A percentile compares a stretch with the other conserved stretches of the same genome.
Evolutionary conservation across 2,329 filamentous ascomycete species (phyloP).

Genomic region (Aspergillus melleus): DNA sequence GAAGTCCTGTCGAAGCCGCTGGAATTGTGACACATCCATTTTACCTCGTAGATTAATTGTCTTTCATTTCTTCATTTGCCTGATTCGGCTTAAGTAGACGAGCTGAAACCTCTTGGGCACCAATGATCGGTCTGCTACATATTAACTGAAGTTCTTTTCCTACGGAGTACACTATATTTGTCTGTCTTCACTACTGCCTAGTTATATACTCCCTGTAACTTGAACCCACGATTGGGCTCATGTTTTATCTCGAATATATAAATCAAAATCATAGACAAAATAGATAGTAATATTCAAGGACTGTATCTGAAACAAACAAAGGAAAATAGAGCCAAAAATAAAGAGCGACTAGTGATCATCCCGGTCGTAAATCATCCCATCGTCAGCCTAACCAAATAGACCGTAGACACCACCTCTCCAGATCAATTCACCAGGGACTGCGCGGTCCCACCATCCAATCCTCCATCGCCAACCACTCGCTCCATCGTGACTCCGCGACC

Average conservation of each 20-base stretch:
- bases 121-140: background rate
- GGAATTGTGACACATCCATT: background rate
- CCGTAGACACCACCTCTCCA: background rate
- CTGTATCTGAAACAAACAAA: slow-evolving; percentile 2
- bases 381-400: slow-evolving; percentile 12
- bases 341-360: background rate
- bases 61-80: background rate
- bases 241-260: background rate
- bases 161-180: background rate
- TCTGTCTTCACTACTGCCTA: background rate
- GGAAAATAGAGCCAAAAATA: slow-evolving; percentile 11
- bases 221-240: too few species aligned
- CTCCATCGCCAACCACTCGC: slow-evolving; percentile 93
- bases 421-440: slow-evolving; percentile 32
- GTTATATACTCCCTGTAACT: background rate
- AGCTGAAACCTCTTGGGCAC: background rate
- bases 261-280: slow-evolving; percentile 3
- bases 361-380: slow-evolving; percentile 15
- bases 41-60: background rate
- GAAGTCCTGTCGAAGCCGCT: background rate
- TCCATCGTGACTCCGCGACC: slow-evolving; percentile 80
- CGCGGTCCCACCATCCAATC: slow-evolving; percentile 94
- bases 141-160: background rate
- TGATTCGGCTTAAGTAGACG: background rate
- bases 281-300: background rate